Evolutionary conservation across 768 basidiomycete species (phyloP).

Genomic region (Antrodiella citrinella): DNA sequence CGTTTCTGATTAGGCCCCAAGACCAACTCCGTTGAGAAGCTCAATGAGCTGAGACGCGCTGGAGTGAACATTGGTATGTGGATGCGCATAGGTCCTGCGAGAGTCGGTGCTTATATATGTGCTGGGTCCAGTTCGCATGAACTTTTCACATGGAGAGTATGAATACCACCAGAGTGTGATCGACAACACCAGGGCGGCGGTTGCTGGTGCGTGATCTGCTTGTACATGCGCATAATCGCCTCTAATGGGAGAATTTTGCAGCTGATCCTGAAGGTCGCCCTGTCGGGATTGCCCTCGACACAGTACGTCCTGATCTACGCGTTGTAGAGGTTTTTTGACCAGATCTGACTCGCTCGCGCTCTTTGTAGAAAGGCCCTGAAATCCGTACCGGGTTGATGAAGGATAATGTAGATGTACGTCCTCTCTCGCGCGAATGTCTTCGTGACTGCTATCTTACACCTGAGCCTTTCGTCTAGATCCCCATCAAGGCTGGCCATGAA

Average conservation of each 20-base stretch:
- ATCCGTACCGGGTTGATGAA: slow-evolving; percentile 95
- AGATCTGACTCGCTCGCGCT: slow-evolving; percentile 2
- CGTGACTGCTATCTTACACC: slow-evolving; percentile 5
- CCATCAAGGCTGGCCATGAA: slow-evolving; percentile 87
- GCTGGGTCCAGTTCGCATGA: slow-evolving; percentile 82
- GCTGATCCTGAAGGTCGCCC: slow-evolving; percentile 77
- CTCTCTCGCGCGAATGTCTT: not conserved
- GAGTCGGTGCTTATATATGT: not conserved
- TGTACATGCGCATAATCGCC: slow-evolving; percentile 4
- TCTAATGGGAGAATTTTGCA: slow-evolving; percentile 18
- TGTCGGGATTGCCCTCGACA: slow-evolving; percentile 95
- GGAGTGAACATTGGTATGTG: slow-evolving; percentile 95
- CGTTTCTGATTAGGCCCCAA: slow-evolving; percentile 67
- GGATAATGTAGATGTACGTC: slow-evolving; percentile 75
- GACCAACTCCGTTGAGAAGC: slow-evolving; percentile 85
- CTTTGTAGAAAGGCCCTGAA: slow-evolving; percentile 90
- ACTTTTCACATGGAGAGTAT: slow-evolving; percentile 98
- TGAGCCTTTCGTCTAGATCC: slow-evolving; percentile 39
- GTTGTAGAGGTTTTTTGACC: not conserved
- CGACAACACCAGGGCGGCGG: slow-evolving; percentile 89
- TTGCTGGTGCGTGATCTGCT: slow-evolving; percentile 46
- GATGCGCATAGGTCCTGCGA: too few relatives aligned
- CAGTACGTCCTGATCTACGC: slow-evolving; percentile 51
- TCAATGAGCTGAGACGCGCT: slow-evolving; percentile 74
- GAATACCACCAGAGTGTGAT: slow-evolving; percentile 99